These are phyloP conservation scores for Mentha longifolia DNA, from an alignment of 257 asterid genomes.

Conservation along the genomic window DNA sequence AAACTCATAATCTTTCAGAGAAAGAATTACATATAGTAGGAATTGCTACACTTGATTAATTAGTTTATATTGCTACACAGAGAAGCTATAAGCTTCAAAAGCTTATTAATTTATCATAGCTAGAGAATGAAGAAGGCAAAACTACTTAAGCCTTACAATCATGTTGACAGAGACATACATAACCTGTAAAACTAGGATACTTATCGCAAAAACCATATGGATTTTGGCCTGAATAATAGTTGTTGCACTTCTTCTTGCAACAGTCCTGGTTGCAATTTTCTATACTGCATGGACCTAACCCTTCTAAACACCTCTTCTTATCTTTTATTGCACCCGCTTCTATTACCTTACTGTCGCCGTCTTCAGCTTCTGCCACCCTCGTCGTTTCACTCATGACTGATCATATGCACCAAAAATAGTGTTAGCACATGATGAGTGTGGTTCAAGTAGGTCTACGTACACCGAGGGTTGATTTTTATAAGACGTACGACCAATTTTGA, in stretches of 20 bases:
- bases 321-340: not conserved
- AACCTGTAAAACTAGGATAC: not conserved
- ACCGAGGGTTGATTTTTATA: too few species aligned
- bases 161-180: not conserved
- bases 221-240: not conserved
- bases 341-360: not conserved
- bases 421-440: too few species aligned
- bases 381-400: not conserved
- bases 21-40: too few species aligned
- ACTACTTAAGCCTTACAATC: not conserved
- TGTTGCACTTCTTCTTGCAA: conserved; percentile 2
- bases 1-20: too few species aligned
- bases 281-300: not conserved
- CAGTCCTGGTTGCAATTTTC: not conserved
- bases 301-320: not conserved
- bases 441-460: too few species aligned
- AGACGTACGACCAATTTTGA: too few species aligned
- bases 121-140: too few species aligned
- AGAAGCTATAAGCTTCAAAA: too few species aligned
- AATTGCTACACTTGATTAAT: too few species aligned
- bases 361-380: not conserved
- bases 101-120: too few species aligned
- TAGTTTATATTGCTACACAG: too few species aligned
- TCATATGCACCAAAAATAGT: not conserved
- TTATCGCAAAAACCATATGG: not conserved